Base-by-base conservation (phyloP, 73 alveolate species). In the Paramecium caudatum region DNA sequence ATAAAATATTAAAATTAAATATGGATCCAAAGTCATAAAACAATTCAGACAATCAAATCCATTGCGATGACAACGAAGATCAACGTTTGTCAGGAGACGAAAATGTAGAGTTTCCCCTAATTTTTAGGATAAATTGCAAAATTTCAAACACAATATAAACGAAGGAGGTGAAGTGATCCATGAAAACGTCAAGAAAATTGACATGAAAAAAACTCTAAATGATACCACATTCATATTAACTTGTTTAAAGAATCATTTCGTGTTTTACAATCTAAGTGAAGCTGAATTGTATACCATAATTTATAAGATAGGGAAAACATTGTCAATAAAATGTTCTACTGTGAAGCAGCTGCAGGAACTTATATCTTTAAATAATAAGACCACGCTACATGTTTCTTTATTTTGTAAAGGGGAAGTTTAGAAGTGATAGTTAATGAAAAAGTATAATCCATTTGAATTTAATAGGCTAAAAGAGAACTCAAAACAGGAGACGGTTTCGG, bases 401-500 rank as follows among this genome's bases (percentile, higher is more conserved):
- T 84, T 46, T 34, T 91, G 61, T 81, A 91, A 37, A 25, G 62
- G 30, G 95, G 95, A 36, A 91, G 70, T 78, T 34, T 80, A n/a
- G 50, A 91, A 46, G 86, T 91, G 47, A 50, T 36, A 27, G 65
- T 91, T 30, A 82, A 91, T 37, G 82, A 82, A 46, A 61, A 50
- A 43, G 82, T 82, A 46, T 46, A 32, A 82, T 43, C 55, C 82
- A 82, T 68, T 82, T 61, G 49, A 69, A 46, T 32, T 82, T 82
- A 21, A 21, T 21, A 49, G 70, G 70, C 87, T 9, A 82, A 63
- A 21, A 91, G 63, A 82, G 92, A 63, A 25, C 32, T 91, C 3
- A 46, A 49, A 1, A 82, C 91, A 30, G 98, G 98, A 9, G 96
- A 95, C 68, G 91, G 97, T 33, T 90, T 95, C 88, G 98, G 96